phyloP scores from a whole-genome alignment of 352 stramenopile genomes.

The Peronospora destructor region DNA sequence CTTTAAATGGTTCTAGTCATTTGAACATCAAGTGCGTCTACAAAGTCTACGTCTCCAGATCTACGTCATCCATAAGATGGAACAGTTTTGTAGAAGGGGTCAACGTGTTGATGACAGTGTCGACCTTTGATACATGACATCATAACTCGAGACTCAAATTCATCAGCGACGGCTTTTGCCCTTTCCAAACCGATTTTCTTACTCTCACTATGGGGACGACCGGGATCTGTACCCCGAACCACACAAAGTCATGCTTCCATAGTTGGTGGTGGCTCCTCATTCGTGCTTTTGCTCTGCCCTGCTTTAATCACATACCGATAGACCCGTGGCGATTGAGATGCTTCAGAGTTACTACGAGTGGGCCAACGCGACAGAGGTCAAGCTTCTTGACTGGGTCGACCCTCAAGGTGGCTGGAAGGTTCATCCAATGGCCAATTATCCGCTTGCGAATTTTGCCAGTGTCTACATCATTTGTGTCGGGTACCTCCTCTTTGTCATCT shows the following conservation, averaged over 20 bases:
- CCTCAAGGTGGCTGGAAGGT: constrained; percentile 51
- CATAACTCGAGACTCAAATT: background rate
- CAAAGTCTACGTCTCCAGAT: background rate
- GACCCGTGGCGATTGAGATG: constrained; percentile 26
- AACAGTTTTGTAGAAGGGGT: background rate
- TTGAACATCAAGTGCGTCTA: background rate
- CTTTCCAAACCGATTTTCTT: constrained; percentile 1
- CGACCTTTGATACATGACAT: background rate
- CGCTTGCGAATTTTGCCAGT: constrained; percentile 53
- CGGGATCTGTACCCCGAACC: background rate
- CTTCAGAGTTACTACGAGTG: constrained; percentile 46
- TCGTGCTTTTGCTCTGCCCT: constrained; percentile 14
- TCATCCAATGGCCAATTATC: constrained; percentile 52
- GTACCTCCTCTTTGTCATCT: constrained; percentile 62
- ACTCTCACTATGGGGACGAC: background rate
- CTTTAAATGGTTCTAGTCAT: no score
- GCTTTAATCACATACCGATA: background rate
- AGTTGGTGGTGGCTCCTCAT: constrained; percentile 4
- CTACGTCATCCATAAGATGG: background rate
- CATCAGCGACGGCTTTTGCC: background rate
- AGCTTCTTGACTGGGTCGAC: constrained; percentile 54
- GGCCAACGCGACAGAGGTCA: constrained; percentile 42
- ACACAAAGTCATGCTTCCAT: background rate
- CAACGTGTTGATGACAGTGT: background rate
- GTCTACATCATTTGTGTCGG: constrained; percentile 51